Evolutionary conservation across 306 rosid genomes (phyloP).

Genomic region (Citrullus mucosospermus): DNA sequence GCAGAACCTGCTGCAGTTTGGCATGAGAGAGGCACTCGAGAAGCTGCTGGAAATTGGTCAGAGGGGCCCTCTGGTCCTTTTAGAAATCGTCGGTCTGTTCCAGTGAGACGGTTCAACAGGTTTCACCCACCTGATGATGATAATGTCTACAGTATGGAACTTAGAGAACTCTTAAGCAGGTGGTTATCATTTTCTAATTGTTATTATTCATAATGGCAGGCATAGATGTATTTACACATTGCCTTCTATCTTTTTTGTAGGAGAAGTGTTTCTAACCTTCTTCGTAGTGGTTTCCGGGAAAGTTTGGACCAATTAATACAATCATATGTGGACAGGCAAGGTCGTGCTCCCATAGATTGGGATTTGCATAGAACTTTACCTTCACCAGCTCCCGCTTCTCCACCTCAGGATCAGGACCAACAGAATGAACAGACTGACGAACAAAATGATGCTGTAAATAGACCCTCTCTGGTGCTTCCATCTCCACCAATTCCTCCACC

Average conservation of each 20-base stretch:
- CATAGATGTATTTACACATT: not conserved
- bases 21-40: constrained; percentile 58
- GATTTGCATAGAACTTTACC: constrained; percentile 92
- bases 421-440: constrained; percentile 61
- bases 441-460: constrained; percentile 58
- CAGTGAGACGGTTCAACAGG: constrained; percentile 65
- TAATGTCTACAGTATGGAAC: constrained; percentile 98
- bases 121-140: constrained; percentile 98
- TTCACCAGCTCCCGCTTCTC: constrained; percentile 50
- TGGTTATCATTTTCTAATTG: constrained; percentile 17
- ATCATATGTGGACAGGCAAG: constrained; percentile 94
- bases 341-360: constrained; percentile 93
- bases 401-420: constrained; percentile 59
- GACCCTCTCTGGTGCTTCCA: constrained; percentile 73
- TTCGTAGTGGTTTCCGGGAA: constrained; percentile 98
- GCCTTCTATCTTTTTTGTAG: constrained; percentile 35
- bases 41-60: constrained; percentile 62
- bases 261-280: constrained; percentile 99
- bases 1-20: constrained; percentile 54
- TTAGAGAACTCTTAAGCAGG: constrained; percentile 99
- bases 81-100: constrained; percentile 66
- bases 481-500: constrained; percentile 98
- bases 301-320: constrained; percentile 94
- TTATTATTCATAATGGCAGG: not conserved
- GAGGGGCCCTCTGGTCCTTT: constrained; percentile 69